These are phyloP conservation scores for Fistulifera pelliculosa DNA, from an alignment of 108 stramenopile species.

Conservation along the genomic window DNA sequence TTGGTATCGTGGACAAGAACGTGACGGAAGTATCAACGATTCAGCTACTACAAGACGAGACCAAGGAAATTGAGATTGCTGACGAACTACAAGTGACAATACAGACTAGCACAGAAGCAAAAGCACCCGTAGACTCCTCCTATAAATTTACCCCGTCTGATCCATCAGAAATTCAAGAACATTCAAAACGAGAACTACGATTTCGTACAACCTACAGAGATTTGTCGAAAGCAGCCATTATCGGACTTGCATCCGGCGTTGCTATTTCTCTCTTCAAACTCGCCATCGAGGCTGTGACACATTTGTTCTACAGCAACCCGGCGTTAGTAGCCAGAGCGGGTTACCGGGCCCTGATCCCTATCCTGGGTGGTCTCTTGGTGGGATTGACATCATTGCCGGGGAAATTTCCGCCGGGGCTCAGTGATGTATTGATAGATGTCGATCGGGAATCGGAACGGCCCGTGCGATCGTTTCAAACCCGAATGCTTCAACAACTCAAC, in stretches of 20 bases:
- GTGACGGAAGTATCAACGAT: too few species aligned
- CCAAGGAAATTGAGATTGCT: too few species aligned
- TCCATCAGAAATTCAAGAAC: too few species aligned
- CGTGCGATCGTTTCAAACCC: neutral
- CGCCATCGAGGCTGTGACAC: constrained; percentile 42
- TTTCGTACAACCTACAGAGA: neutral
- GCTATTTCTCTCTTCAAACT: constrained; percentile 64
- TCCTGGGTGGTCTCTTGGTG: constrained; percentile 53
- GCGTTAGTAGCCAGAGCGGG: constrained; percentile 4
- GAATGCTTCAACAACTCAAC: constrained; percentile 7
- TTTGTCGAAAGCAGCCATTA: constrained; percentile 24
- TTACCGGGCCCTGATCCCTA: constrained; percentile 26
- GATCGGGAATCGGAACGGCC: constrained; percentile 20
- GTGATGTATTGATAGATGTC: constrained; percentile 56
- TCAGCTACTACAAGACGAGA: too few species aligned
- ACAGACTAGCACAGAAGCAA: too few species aligned
- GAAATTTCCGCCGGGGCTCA: constrained; percentile 51
- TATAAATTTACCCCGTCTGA: too few species aligned
- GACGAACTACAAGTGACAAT: too few species aligned
- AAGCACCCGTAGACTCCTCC: too few species aligned
- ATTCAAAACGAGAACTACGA: neutral
- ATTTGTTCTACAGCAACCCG: constrained; percentile 31
- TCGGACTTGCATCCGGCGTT: constrained; percentile 52
- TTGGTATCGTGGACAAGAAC: too few species aligned
- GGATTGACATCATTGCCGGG: constrained; percentile 35